Evolutionary conservation across 495 filamentous ascomycete species (phyloP), one percentile per base, ranked within the genome.

Genomic region (Lichina pygmaea): DNA sequence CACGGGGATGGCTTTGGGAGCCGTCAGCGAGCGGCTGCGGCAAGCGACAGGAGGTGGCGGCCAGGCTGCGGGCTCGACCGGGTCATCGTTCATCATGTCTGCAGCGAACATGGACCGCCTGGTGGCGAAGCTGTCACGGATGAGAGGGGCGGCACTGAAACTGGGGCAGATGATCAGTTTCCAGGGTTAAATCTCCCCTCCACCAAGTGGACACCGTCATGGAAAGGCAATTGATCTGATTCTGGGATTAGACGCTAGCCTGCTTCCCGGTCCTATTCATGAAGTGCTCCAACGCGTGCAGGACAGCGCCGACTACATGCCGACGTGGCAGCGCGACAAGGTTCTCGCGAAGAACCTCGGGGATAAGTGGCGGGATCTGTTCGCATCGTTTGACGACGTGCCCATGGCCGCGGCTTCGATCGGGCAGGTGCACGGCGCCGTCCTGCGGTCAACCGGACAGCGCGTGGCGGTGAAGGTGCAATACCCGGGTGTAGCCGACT

Each of bases 111-210:
- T 93, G 69, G 83, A 94, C 54, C 67, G 89, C 33, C 71, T 97
- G 5, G 89, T 95, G 6, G 66, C 81, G 13, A 93, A 86, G 59
- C 71, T 97, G 7, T 93, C 84, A 9, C 76, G 80, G 30, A 97
- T 97, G 89, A 75, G 89, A 53, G 89, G 89, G 17, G 91, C 89
- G n/a, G 89, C 89, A 40, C 62, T 97, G n/a, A 97, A 97, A 59
- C 61, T 97, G 6, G 89, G 89, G 6, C 89, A 97, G 60, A 84
- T 97, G 79, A 77, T 97, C 62, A 89, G 80, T 54, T 84, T 97
- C 55, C 89, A 97, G 64, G 75, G 73, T 76, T 44, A 44, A n/a
- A n/a, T n/a, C 58, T 54, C 8, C 32, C 42, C 11, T 2, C n/a
- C n/a, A 9, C 24, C 34, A 45, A 6, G 17, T 16, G 4, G n/a